phyloP scores from a whole-genome alignment of 352 stramenopile species.

The Phytophthora capsici region DNA sequence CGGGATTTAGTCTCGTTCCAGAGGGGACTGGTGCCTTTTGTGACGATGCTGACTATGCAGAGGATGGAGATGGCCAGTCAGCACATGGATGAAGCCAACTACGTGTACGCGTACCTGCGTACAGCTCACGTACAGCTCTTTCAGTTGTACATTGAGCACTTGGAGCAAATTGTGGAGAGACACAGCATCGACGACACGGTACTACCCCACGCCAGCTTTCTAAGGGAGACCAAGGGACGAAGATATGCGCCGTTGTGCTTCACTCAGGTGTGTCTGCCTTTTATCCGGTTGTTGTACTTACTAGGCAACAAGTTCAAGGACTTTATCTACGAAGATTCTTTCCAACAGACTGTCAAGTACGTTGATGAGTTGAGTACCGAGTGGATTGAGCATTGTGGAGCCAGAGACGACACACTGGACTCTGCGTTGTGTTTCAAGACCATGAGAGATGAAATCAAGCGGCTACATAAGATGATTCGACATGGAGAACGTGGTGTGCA shows the following conservation, averaged over 20 bases:
- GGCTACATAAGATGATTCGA: constrained; percentile 40
- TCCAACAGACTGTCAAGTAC: constrained; percentile 32
- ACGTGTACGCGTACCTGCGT: constrained; percentile 40
- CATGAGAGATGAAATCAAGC: constrained; percentile 34
- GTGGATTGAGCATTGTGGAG: constrained; percentile 27
- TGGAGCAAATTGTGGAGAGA: constrained; percentile 41
- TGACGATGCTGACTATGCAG: constrained; percentile 40
- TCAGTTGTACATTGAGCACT: constrained; percentile 31
- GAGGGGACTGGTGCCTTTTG: constrained; percentile 41
- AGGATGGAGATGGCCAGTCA: constrained; percentile 45
- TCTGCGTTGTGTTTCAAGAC: constrained; percentile 41
- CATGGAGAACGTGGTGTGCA: constrained; percentile 24
- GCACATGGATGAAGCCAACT: constrained; percentile 48
- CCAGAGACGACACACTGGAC: constrained; percentile 19
- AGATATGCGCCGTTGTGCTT: constrained; percentile 48
- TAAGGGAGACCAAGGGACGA: constrained; percentile 27
- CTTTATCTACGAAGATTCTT: constrained; percentile 46
- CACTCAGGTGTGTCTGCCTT: constrained; percentile 44
- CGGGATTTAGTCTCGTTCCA: constrained; percentile 46
- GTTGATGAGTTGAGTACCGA: constrained; percentile 32
- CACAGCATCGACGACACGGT: constrained; percentile 36
- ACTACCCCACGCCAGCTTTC: constrained; percentile 32
- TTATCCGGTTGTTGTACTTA: constrained; percentile 45
- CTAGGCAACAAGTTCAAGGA: constrained; percentile 58
- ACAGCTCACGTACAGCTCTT: constrained; percentile 38